Evolutionary conservation across 1,284 basidiomycete species (phyloP).

Genomic region (Cryptococcus deneoformans): DNA sequence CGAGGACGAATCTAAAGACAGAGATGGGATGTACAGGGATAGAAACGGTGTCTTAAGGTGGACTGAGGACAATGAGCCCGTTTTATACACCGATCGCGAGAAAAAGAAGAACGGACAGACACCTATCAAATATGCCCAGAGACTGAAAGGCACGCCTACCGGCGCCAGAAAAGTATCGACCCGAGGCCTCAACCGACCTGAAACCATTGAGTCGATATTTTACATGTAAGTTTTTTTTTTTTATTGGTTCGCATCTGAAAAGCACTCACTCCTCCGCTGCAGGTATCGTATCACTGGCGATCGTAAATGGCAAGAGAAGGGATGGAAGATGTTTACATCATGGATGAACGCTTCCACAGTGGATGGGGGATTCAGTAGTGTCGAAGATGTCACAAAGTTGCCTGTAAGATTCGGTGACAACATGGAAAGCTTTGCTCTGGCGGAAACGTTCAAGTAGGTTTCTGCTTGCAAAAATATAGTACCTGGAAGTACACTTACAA

Average conservation of each 20-base stretch:
- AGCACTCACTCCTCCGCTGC: neutral
- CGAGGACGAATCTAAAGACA: conserved; percentile 3
- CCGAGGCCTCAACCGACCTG: conserved; percentile 52
- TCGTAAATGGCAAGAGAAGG: conserved; percentile 56
- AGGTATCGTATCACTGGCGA: conserved; percentile 59
- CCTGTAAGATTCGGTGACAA: conserved; percentile 35
- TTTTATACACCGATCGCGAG: conserved; percentile 20
- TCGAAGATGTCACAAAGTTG: conserved; percentile 52
- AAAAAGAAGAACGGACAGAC: conserved; percentile 16
- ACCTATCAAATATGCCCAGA: conserved; percentile 37
- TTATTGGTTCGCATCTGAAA: neutral
- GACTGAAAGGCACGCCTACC: conserved; percentile 37
- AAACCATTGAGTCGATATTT: conserved; percentile 58
- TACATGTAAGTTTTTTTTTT: conserved; percentile 41
- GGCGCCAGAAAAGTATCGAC: conserved; percentile 31
- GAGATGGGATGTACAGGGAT: conserved; percentile 22
- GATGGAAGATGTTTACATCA: conserved; percentile 59
- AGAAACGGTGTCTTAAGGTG: conserved; percentile 23
- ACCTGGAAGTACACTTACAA: neutral
- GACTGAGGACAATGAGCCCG: conserved; percentile 24
- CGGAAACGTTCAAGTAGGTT: conserved; percentile 55
- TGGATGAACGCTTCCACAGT: conserved; percentile 53
- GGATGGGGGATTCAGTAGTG: conserved; percentile 45
- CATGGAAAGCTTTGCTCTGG: conserved; percentile 57
- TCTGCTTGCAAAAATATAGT: too few relatives aligned